These are phyloP conservation scores for Nicotiana tabacum DNA, from an alignment of 257 asterid genomes.

Conservation along the genomic window DNA sequence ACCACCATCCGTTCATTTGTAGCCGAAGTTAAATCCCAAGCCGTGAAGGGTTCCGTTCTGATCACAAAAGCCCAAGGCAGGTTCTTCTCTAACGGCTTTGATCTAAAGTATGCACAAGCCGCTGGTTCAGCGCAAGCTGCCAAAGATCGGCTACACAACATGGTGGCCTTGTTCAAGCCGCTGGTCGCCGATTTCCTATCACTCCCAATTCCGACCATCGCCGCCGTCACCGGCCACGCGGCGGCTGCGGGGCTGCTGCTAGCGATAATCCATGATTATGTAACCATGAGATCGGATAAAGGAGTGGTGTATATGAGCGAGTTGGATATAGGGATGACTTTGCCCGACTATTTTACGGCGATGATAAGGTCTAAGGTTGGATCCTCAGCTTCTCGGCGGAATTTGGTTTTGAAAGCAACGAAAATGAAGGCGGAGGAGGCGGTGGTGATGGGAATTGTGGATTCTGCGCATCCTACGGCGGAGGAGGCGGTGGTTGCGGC, in stretches of 20 bases:
- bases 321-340: slow-evolving; percentile 71
- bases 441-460: slow-evolving; percentile 54
- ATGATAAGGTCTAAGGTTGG: slow-evolving; percentile 46
- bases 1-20: slow-evolving; percentile 50
- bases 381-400: slow-evolving; percentile 37
- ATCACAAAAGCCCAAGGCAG: slow-evolving; percentile 61
- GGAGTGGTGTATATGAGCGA: slow-evolving; percentile 81
- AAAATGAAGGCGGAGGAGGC: slow-evolving; percentile 61
- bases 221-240: slow-evolving; percentile 83
- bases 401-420: slow-evolving; percentile 42
- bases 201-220: slow-evolving; percentile 77
- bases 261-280: slow-evolving; percentile 72
- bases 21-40: slow-evolving; percentile 55
- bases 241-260: slow-evolving; percentile 74
- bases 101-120: slow-evolving; percentile 64
- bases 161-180: slow-evolving; percentile 59
- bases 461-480: slow-evolving; percentile 31
- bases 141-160: slow-evolving; percentile 32
- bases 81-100: slow-evolving; percentile 91
- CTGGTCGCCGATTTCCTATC: slow-evolving; percentile 57
- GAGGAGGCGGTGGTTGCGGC: slow-evolving; percentile 65
- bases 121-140: slow-evolving; percentile 52
- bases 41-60: slow-evolving; percentile 60
- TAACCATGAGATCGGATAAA: slow-evolving; percentile 52
- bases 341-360: slow-evolving; percentile 72